phyloP scores from a whole-genome alignment of 2,329 filamentous ascomycete genomes.

The Metarhizium anisopliae region DNA sequence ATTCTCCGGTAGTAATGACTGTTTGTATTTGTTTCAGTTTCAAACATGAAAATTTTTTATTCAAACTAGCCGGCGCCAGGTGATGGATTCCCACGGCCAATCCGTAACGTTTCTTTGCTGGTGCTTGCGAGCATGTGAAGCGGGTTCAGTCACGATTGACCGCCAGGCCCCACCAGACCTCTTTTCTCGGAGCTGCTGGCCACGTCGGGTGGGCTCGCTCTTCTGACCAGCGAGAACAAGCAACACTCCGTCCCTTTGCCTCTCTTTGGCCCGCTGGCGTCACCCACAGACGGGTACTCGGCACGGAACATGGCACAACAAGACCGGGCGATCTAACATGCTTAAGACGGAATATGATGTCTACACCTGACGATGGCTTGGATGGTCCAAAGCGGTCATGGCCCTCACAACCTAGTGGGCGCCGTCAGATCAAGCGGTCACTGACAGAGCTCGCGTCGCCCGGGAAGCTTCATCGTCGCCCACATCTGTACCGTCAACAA shows the following conservation, averaged over 20 bases:
- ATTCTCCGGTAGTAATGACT: background rate
- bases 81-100: no score
- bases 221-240: no score
- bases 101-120: no score
- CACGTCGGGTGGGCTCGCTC: no score
- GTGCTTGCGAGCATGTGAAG: no score
- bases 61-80: background rate
- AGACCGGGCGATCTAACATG: background rate
- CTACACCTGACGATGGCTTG: slow-evolving; percentile 4
- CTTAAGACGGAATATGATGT: slow-evolving; percentile 5
- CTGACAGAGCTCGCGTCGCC: slow-evolving; percentile 45
- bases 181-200: no score
- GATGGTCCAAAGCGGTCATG: slow-evolving; percentile 1
- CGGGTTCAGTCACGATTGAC: no score
- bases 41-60: no score
- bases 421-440: slow-evolving; percentile 47
- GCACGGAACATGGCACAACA: background rate
- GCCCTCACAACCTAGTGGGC: slow-evolving; percentile 19
- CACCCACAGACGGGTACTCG: slow-evolving; percentile 3
- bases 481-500: slow-evolving; percentile 23
- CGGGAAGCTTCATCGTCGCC: slow-evolving; percentile 30
- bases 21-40: no score
- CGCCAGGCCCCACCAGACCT: no score
- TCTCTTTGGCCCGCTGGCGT: slow-evolving; percentile 3
- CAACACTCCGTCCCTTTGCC: background rate